Base-by-base conservation (phyloP, 768 basidiomycete species). In the Collybiopsis confluens region DNA sequence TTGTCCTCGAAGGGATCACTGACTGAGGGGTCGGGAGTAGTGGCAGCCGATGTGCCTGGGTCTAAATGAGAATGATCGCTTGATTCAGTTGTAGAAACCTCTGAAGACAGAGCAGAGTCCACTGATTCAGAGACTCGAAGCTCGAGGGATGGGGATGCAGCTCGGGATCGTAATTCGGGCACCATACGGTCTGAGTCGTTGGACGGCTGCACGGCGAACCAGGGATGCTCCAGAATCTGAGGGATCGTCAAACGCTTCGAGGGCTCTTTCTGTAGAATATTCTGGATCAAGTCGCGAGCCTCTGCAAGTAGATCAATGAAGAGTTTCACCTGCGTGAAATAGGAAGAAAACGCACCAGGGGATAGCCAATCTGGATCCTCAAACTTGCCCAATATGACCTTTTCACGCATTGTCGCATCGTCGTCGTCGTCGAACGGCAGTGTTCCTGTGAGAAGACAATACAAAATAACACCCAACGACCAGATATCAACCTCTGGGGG, bases 311-410 rank as follows among this genome's bases (percentile, higher is more conserved):
- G 21, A 43, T 57, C 36, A 61, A 51, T 49, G 51, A 59, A 42
- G 21, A 33, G 49, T 42, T 18, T 13, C 42, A n/a, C 41, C 28
- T 27, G 54, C 9, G 57, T 40, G 26, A 38, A 35, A 23, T 11
- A 33, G 5, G 15, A 26, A 7, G 44, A n/a, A n/a, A 24, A 64
- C 75, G 53, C 67, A 95, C 95, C 92, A 62, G 78, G 70, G 26
- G 92, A 90, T 16, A 98, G 74, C 94, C 95, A 99, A 54, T 85
- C 81, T 6, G 93, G 94, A 63, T 98, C 90, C 58, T 96, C 92
- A 64, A 90, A 98, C 42, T 88, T 84, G 15, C 88, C 92, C 58
- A 83, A 73, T 50, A 93, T 83, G 57, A 99, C 90, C 68, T 90
- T 87, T 49, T 76, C 73, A 57, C 86, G 86, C 92, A 96, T 96